Percentiles rank a stretch among this genome's conserved stretches.
Conservation (phyloP, 1,284 basidiomycete species). For the Mycena citricolor region DNA sequence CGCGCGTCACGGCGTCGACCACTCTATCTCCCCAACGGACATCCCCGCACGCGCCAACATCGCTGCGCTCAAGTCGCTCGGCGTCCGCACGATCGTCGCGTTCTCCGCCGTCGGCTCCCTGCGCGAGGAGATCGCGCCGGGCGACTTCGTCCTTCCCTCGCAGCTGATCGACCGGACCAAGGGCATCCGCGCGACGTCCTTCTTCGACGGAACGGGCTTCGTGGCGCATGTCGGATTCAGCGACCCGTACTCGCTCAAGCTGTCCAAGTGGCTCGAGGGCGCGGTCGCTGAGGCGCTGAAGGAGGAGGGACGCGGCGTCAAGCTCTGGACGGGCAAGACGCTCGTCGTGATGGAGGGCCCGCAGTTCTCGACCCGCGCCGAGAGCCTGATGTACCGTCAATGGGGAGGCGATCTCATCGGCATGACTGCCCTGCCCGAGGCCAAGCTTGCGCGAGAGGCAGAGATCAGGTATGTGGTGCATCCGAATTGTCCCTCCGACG, state of each 20-base stretch:
- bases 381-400: slow-evolving; percentile 90
- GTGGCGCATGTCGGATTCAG: slow-evolving; percentile 96
- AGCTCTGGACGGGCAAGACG: slow-evolving; percentile 79
- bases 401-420: slow-evolving; percentile 96
- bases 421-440: slow-evolving; percentile 95
- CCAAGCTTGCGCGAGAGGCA: slow-evolving; percentile 93
- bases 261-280: slow-evolving; percentile 70
- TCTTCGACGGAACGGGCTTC: slow-evolving; percentile 81
- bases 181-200: slow-evolving; percentile 81
- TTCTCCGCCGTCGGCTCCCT: slow-evolving; percentile 98
- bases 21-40: slow-evolving; percentile 72
- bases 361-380: slow-evolving; percentile 91
- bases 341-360: slow-evolving; percentile 98
- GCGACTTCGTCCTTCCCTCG: slow-evolving; percentile 85
- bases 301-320: slow-evolving; percentile 52
- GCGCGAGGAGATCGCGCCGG: slow-evolving; percentile 90
- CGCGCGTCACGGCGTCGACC: slow-evolving; percentile 83
- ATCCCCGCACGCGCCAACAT: slow-evolving; percentile 93
- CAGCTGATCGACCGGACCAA: slow-evolving; percentile 99
- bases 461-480: slow-evolving; percentile 73
- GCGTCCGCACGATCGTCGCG: slow-evolving; percentile 86
- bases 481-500: slow-evolving; percentile 2
- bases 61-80: slow-evolving; percentile 90
- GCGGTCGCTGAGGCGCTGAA: slow-evolving; percentile 67
- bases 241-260: slow-evolving; percentile 77